A percentile compares a stretch with the other conserved stretches of the same genome.
phyloP scores from a whole-genome alignment of 495 filamentous ascomycete species.

The Penicillium robsamsonii region DNA sequence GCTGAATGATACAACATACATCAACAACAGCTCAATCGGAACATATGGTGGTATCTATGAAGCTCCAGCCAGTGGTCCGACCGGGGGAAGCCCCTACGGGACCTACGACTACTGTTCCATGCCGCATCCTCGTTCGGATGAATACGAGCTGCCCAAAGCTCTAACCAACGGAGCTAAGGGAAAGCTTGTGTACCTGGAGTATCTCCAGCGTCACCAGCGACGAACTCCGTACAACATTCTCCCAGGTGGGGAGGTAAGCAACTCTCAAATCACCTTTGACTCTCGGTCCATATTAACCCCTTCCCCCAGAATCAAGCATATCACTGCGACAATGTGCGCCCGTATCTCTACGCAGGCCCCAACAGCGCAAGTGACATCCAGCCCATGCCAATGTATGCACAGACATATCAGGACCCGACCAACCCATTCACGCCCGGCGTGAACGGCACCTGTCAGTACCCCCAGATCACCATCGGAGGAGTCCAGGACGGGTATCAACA shows the following conservation, averaged over 20 bases:
- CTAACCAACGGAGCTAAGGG: slow-evolving; percentile 31
- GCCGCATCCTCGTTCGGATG: slow-evolving; percentile 42
- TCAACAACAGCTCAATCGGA: slow-evolving; percentile 38
- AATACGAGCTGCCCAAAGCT: slow-evolving; percentile 33
- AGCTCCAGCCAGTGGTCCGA: slow-evolving; percentile 31
- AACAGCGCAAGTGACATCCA: slow-evolving; percentile 19
- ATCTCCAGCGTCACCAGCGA: slow-evolving; percentile 44
- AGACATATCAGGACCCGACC: slow-evolving; percentile 38
- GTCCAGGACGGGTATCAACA: slow-evolving; percentile 44
- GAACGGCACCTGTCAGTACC: slow-evolving; percentile 44
- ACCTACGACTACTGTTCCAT: slow-evolving; percentile 46
- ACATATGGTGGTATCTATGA: slow-evolving; percentile 43
- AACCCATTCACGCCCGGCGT: slow-evolving; percentile 40
- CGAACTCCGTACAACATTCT: slow-evolving; percentile 45
- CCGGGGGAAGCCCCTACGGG: slow-evolving; percentile 23
- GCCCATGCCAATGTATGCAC: slow-evolving; percentile 40
- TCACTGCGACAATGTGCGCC: slow-evolving; percentile 39
- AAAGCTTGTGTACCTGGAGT: slow-evolving; percentile 40
- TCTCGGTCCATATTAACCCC: slow-evolving; percentile 1
- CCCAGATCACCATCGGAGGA: slow-evolving; percentile 45
- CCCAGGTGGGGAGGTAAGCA: slow-evolving; percentile 39
- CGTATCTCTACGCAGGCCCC: slow-evolving; percentile 39
- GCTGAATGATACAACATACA: slow-evolving; percentile 40
- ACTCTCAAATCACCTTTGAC: neutral
- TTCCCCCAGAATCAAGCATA: slow-evolving; percentile 40